These are phyloP conservation scores for Penicillium sp. DNA, from an alignment of 2,329 filamentous ascomycete species.

Conservation along the genomic window DNA sequence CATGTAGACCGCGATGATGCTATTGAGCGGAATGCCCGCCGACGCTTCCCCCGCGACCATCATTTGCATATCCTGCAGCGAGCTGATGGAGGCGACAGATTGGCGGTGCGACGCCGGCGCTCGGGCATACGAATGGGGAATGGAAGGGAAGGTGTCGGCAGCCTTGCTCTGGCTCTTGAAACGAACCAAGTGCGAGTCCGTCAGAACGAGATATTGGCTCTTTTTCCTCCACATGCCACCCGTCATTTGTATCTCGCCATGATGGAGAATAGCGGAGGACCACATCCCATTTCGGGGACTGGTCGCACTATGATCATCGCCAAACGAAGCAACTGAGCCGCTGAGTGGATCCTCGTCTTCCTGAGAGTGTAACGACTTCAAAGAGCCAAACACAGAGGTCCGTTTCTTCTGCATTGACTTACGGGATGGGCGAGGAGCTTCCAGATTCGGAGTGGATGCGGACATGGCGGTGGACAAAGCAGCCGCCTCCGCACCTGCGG, in stretches of 20 bases:
- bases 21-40: conserved; percentile 53
- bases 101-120: conserved; percentile 49
- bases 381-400: conserved; percentile 55
- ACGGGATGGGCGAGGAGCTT: conserved; percentile 34
- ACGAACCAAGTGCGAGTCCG: conserved; percentile 60
- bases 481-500: conserved; percentile 25
- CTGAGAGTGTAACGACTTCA: conserved; percentile 49
- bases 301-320: conserved; percentile 43
- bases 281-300: conserved; percentile 36
- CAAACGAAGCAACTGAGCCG: conserved; percentile 48
- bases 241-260: conserved; percentile 65
- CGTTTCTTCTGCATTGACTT: conserved; percentile 45
- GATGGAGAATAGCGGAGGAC: conserved; percentile 50
- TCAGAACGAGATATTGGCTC: conserved; percentile 66
- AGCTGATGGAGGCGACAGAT: conserved; percentile 55
- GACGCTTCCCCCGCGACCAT: conserved; percentile 52
- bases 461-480: conserved; percentile 21
- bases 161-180: conserved; percentile 65
- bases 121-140: conserved; percentile 39
- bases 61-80: conserved; percentile 57
- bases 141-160: conserved; percentile 55
- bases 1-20: conserved; percentile 62
- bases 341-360: conserved; percentile 49
- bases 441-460: conserved; percentile 20
- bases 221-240: conserved; percentile 66